A percentile compares a stretch with the other conserved stretches of the same genome.
Evolutionary conservation across 106 monocot species (phyloP).

Genomic region (Agapanthus africanus): DNA sequence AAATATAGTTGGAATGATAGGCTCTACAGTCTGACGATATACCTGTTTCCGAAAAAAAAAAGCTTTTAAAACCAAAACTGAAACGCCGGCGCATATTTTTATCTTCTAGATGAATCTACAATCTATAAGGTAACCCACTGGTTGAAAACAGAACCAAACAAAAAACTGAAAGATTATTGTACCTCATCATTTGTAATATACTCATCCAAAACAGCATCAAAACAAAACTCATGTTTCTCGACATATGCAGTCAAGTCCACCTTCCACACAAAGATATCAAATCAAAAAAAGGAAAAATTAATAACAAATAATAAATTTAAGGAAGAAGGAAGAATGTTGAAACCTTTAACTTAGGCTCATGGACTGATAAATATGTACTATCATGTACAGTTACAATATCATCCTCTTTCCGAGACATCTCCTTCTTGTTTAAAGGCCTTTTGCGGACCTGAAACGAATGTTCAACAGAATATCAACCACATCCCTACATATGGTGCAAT

Average conservation of each 20-base stretch:
- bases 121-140: no score
- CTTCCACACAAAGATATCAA: conserved; percentile 41
- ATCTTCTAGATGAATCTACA: no score
- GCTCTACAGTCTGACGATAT: conserved; percentile 82
- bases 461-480: conserved; percentile 5
- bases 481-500: no score
- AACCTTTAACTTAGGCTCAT: conserved; percentile 92
- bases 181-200: conserved; percentile 87
- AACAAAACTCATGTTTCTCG: conserved; percentile 95
- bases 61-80: no score
- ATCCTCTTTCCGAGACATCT: conserved; percentile 79
- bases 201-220: conserved; percentile 85
- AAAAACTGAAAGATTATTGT: conserved; percentile 15
- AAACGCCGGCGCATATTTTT: conserved; percentile 9
- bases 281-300: neutral
- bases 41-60: conserved; percentile 64
- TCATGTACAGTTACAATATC: conserved; percentile 71
- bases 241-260: conserved; percentile 97
- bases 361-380: conserved; percentile 44
- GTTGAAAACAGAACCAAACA: neutral
- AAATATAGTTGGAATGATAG: conserved; percentile 85
- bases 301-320: neutral
- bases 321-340: neutral
- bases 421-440: conserved; percentile 84
- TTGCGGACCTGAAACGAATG: conserved; percentile 60